These are phyloP conservation scores for Osmanthus fragrans DNA, from an alignment of 257 asterid species.

Conservation along the genomic window DNA sequence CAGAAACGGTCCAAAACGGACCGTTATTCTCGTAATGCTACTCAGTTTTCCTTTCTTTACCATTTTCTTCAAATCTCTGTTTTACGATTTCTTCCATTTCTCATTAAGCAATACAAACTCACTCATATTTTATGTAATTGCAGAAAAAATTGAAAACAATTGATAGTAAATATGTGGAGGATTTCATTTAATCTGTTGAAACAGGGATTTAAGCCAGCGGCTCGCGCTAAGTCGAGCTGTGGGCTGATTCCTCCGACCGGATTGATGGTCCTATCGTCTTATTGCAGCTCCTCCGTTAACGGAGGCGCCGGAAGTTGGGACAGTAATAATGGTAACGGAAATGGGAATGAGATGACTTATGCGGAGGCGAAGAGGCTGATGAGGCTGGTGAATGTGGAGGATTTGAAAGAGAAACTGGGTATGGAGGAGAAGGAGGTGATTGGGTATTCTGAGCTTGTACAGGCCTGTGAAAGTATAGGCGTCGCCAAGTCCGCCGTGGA, in stretches of 20 bases:
- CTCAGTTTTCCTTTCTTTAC: not conserved
- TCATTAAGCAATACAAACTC: not conserved
- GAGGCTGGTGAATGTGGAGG: slow-evolving; percentile 87
- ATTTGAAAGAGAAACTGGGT: slow-evolving; percentile 70
- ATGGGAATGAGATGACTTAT: slow-evolving; percentile 45
- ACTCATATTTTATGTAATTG: not conserved
- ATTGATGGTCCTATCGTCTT: slow-evolving; percentile 17
- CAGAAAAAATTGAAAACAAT: not conserved
- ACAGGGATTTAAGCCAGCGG: slow-evolving; percentile 28
- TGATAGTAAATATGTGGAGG: slow-evolving; percentile 54
- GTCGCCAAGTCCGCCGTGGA: slow-evolving; percentile 66
- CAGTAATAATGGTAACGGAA: not conserved
- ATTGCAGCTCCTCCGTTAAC: slow-evolving; percentile 29
- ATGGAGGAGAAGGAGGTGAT: slow-evolving; percentile 71
- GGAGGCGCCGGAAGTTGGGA: slow-evolving; percentile 22
- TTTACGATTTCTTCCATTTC: not conserved
- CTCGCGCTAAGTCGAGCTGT: slow-evolving; percentile 16
- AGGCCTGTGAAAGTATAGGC: slow-evolving; percentile 66
- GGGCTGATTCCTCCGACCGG: slow-evolving; percentile 3
- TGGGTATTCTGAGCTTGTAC: slow-evolving; percentile 57
- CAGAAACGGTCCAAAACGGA: not conserved
- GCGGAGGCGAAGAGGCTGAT: slow-evolving; percentile 85
- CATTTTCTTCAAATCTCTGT: not conserved
- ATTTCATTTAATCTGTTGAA: slow-evolving; percentile 38
- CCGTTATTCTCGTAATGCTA: slow-evolving; percentile 13